These are phyloP conservation scores for Marasmius sp. DNA, from an alignment of 1,284 basidiomycete genomes.

Conservation along the genomic window DNA sequence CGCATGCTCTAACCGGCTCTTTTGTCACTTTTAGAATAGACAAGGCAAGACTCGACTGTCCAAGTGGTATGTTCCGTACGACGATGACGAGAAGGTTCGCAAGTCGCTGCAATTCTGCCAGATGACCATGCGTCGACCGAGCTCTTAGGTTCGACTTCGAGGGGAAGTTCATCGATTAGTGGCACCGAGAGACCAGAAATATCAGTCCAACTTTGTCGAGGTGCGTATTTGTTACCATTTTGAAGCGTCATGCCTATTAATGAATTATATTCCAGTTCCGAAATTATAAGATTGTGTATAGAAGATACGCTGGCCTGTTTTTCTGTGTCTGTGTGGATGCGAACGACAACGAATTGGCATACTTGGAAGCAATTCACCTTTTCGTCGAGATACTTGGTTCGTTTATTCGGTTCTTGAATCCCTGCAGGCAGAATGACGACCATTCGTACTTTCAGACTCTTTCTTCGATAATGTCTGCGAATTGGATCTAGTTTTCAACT, in stretches of 20 bases:
- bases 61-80: slow-evolving; percentile 97
- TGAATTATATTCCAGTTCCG: slow-evolving; percentile 70
- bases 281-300: slow-evolving; percentile 93
- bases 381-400: slow-evolving; percentile 97
- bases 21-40: slow-evolving; percentile 65
- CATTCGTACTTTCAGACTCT: slow-evolving; percentile 59
- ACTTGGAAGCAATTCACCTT: slow-evolving; percentile 95
- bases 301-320: slow-evolving; percentile 96
- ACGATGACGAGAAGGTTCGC: slow-evolving; percentile 91
- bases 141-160: slow-evolving; percentile 70
- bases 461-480: slow-evolving; percentile 99
- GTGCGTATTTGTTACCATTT: slow-evolving; percentile 44
- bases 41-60: slow-evolving; percentile 97
- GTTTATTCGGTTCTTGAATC: slow-evolving; percentile 25
- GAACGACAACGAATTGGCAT: slow-evolving; percentile 97
- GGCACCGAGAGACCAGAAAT: slow-evolving; percentile 97
- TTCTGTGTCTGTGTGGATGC: slow-evolving; percentile 98
- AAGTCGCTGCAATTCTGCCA: not conserved
- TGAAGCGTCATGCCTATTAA: not conserved
- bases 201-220: slow-evolving; percentile 99
- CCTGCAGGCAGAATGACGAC: slow-evolving; percentile 4
- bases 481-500: slow-evolving; percentile 96
- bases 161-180: slow-evolving; percentile 96
- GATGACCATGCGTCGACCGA: not conserved
- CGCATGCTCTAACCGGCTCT: not conserved